Percentiles rank a stretch among this genome's conserved stretches.
Conservation (phyloP, 2,329 filamentous ascomycete species). For the Fusarium hainanense region DNA sequence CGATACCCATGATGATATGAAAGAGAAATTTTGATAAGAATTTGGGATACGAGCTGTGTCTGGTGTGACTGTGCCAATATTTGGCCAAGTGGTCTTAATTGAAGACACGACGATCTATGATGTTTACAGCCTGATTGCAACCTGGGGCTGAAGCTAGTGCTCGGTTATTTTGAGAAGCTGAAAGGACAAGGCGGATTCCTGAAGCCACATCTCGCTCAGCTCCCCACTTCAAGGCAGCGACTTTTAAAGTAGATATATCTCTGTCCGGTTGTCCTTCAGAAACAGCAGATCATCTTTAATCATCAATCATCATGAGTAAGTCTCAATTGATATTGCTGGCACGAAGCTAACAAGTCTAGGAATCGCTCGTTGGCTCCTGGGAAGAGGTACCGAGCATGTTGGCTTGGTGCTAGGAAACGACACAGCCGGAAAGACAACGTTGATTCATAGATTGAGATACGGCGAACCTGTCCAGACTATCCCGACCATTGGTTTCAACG, state of each 20-base stretch:
- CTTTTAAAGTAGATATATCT: background rate
- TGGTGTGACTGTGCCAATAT: background rate
- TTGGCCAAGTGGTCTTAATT: background rate
- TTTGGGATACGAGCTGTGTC: background rate
- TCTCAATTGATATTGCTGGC: background rate
- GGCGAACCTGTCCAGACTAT: conserved; percentile 94
- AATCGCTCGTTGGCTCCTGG: conserved; percentile 41
- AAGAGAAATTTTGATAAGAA: background rate
- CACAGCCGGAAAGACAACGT: conserved; percentile 75
- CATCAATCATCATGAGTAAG: conserved; percentile 35
- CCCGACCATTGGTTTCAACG: conserved; percentile 95
- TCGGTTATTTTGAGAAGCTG: background rate
- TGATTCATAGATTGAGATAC: conserved; percentile 86
- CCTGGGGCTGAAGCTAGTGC: background rate
- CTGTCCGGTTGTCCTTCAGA: background rate
- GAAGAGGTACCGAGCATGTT: conserved; percentile 30
- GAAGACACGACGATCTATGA: background rate
- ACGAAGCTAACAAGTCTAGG: conserved; percentile 18
- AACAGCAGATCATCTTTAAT: background rate
- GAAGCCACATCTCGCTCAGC: conserved; percentile 40
- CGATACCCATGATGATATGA: conserved; percentile 29
- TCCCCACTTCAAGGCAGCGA: conserved; percentile 42
- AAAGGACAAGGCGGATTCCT: conserved; percentile 25
- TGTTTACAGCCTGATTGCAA: background rate
- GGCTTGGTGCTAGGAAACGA: conserved; percentile 43